Conservation (phyloP, 1,284 basidiomycete species). For the Cronartium quercuum region DNA sequence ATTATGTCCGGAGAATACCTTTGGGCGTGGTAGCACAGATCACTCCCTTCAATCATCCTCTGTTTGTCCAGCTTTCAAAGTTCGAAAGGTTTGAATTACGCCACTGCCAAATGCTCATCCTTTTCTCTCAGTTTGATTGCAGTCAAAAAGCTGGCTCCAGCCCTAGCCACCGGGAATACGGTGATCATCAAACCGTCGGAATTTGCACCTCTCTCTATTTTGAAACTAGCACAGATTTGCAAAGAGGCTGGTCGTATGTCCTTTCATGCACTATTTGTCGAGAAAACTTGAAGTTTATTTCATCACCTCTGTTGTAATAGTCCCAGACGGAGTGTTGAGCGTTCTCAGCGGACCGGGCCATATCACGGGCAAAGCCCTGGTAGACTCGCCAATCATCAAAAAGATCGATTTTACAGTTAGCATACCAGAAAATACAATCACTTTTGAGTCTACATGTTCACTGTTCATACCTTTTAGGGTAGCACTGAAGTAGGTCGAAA, state of each 20-base stretch:
- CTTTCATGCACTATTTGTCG: too few relatives aligned
- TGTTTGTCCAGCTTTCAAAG: too few relatives aligned
- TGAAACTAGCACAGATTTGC: constrained; percentile 47
- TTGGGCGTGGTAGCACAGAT: too few relatives aligned
- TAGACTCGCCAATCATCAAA: constrained; percentile 59
- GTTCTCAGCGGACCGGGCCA: constrained; percentile 64
- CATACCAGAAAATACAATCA: too few relatives aligned
- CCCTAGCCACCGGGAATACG: constrained; percentile 47
- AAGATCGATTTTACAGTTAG: constrained; percentile 59
- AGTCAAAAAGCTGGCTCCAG: constrained; percentile 45
- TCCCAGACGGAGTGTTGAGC: constrained; percentile 86
- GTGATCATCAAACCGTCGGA: constrained; percentile 50
- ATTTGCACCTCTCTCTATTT: constrained; percentile 48
- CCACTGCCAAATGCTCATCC: too few relatives aligned
- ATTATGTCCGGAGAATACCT: too few relatives aligned
- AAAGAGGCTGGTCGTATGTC: constrained; percentile 43
- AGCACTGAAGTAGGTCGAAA: constrained; percentile 77
- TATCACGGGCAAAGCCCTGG: constrained; percentile 74
- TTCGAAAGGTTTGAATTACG: too few relatives aligned
- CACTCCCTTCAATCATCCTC: too few relatives aligned
- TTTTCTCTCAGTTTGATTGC: too few relatives aligned
- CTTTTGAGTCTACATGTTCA: too few relatives aligned
- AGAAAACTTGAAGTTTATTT: too few relatives aligned
- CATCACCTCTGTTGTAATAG: constrained; percentile 53
- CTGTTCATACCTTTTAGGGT: neutral